Base-by-base conservation (phyloP, 208 protist genomes). In the Endotrypanum monterogeii region DNA sequence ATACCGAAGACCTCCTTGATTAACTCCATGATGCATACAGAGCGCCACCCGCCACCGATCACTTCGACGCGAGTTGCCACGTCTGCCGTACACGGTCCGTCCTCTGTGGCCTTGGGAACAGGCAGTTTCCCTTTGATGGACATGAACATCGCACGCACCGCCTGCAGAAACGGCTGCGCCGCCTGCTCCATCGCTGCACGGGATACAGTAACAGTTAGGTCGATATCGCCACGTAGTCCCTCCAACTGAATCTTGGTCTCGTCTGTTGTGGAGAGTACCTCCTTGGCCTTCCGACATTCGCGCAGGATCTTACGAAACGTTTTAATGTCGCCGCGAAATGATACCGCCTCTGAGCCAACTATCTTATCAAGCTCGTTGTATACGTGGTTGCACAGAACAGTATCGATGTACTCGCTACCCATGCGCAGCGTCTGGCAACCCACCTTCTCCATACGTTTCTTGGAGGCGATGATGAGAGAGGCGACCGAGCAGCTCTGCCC, bases 41-140 rank as follows among this genome's bases (percentile, higher is more conserved):
- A 84, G 58, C 90, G 84, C 90, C 90, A 94, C 68, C 90, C 88
- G 25, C 86, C 88, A 37, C 90, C 90, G 52, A 94, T 86, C 57
- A 88, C 84, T 81, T 94, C 90, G 8, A 94, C 84, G 30, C 86
- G 84, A 28, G 78, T 68, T 9, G 39, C n/a, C 23, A 75, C 73
- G 4, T 46, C 74, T 12, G 56, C 44, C 56, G 70, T 60, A 16
- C 37, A 68, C 5, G 51, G 32, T 11, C 46, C 67, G 28, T 69
- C 52, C 28, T 55, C 63, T 50, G 55, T 18, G 63, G 54, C 74
- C 46, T 66, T 50, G 35, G 51, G 62, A 3, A 52, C n/a, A 14
- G 71, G 46, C 35, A 71, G 39, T 16, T 70, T 71, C 32, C 73
- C 80, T 68, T 85, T 78, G 48, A 84, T 73, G 23, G 54, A 37